Conservation (phyloP, 2,329 filamentous ascomycete genomes). For the Fusarium xylarioides region DNA sequence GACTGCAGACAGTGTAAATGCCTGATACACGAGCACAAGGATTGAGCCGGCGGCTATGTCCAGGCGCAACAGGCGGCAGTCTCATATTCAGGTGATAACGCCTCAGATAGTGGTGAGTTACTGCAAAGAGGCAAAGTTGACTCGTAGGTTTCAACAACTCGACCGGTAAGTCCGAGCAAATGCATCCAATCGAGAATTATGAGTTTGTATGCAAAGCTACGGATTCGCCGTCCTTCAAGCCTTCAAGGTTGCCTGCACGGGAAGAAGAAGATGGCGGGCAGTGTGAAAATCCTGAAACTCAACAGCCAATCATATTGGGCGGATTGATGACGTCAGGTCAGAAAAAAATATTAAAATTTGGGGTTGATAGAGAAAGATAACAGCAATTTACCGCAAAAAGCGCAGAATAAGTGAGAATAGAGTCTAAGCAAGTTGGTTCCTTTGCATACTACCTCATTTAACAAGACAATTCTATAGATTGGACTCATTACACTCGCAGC, state of each 20-base stretch:
- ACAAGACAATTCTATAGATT: background rate
- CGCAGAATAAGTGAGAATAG: background rate
- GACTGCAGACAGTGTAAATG: slow-evolving; percentile 5
- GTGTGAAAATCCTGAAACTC: slow-evolving; percentile 29
- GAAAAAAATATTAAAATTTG: background rate
- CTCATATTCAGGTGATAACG: slow-evolving; percentile 14
- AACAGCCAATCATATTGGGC: slow-evolving; percentile 32
- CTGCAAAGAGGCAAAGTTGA: slow-evolving; percentile 2
- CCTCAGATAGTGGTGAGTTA: background rate
- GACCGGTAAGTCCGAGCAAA: slow-evolving; percentile 11
- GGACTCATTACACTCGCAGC: background rate
- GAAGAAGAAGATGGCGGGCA: slow-evolving; percentile 16
- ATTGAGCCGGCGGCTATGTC: slow-evolving; percentile 14
- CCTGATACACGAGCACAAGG: slow-evolving; percentile 32
- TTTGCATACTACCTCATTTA: background rate
- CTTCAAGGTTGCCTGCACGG: slow-evolving; percentile 22
- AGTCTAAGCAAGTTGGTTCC: background rate
- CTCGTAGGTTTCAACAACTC: background rate
- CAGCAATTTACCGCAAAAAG: slow-evolving; percentile 2
- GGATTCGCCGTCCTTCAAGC: slow-evolving; percentile 29
- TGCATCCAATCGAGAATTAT: background rate
- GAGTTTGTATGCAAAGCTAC: slow-evolving; percentile 8
- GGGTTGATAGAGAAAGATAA: background rate
- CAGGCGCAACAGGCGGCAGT: slow-evolving; percentile 30
- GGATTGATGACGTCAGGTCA: slow-evolving; percentile 40